Percentiles rank a stretch among this genome's conserved stretches.
phyloP scores from a whole-genome alignment of 352 stramenopile genomes.

The Thraustochytrium striatum region DNA sequence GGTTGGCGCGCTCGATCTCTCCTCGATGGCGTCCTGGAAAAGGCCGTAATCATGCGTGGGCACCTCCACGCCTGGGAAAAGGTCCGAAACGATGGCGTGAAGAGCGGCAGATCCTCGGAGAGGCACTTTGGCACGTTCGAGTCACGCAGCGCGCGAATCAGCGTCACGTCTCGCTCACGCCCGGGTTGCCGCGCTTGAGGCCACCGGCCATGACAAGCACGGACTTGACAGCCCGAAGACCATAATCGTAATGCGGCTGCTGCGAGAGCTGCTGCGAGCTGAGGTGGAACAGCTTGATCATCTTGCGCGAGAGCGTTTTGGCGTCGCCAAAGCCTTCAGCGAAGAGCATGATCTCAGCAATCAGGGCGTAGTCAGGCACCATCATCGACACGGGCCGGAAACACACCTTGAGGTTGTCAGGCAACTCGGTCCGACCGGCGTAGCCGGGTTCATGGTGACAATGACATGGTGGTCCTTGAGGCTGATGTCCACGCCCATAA shows the following conservation, averaged over 20 bases:
- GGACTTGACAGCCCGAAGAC: conserved; percentile 77
- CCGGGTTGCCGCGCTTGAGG: conserved; percentile 84
- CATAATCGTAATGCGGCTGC: conserved; percentile 89
- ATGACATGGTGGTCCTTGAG: conserved; percentile 66
- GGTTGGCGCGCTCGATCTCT: conserved; percentile 69
- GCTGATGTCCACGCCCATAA: conserved; percentile 63
- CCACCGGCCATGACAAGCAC: conserved; percentile 80
- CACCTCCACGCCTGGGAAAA: conserved; percentile 76
- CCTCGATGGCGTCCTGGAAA: conserved; percentile 65
- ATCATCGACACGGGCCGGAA: conserved; percentile 83
- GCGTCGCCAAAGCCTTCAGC: conserved; percentile 79
- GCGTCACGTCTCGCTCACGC: conserved; percentile 77
- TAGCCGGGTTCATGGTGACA: conserved; percentile 92
- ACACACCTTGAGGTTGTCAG: conserved; percentile 83
- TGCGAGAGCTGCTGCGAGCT: conserved; percentile 84
- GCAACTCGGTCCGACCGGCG: conserved; percentile 79
- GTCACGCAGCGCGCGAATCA: conserved; percentile 83
- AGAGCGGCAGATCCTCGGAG: conserved; percentile 82
- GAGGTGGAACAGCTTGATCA: conserved; percentile 84
- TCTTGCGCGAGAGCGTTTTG: conserved; percentile 75
- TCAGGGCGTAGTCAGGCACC: conserved; percentile 84
- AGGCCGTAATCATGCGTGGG: conserved; percentile 77
- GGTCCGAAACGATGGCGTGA: conserved; percentile 77
- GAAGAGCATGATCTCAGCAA: conserved; percentile 77
- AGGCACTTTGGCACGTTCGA: conserved; percentile 93